phyloP scores from a whole-genome alignment of 1,284 basidiomycete species.

The Macrocystidia cucumis region DNA sequence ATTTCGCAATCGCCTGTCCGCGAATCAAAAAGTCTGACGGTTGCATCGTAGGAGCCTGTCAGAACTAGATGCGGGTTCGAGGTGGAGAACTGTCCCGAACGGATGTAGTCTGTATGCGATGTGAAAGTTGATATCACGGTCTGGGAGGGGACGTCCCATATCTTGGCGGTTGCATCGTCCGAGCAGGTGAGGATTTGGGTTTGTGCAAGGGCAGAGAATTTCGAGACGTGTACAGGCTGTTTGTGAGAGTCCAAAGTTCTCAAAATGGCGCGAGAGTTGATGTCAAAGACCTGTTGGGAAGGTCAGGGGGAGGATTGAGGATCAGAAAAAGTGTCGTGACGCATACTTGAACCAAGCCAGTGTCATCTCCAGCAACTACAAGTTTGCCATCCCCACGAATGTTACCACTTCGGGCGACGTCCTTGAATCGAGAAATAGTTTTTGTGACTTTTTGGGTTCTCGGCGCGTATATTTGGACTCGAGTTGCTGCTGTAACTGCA shows the following conservation, averaged over 20 bases:
- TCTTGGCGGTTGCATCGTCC: constrained; percentile 89
- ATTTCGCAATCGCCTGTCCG: constrained; percentile 79
- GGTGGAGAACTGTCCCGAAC: constrained; percentile 81
- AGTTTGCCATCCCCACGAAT: constrained; percentile 93
- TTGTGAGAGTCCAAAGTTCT: constrained; percentile 90
- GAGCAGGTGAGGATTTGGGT: constrained; percentile 92
- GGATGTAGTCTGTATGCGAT: constrained; percentile 92
- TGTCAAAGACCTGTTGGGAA: constrained; percentile 81
- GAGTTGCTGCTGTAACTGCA: constrained; percentile 91
- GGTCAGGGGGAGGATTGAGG: constrained; percentile 2
- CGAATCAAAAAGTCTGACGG: constrained; percentile 85
- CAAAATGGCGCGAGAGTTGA: constrained; percentile 90
- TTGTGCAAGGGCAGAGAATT: constrained; percentile 78
- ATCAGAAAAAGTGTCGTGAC: not conserved
- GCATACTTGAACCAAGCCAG: constrained; percentile 82
- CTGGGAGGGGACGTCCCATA: constrained; percentile 96
- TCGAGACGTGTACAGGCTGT: constrained; percentile 91
- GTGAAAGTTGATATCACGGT: constrained; percentile 72
- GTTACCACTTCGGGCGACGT: constrained; percentile 83
- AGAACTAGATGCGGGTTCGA: constrained; percentile 82
- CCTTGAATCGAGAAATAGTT: constrained; percentile 95
- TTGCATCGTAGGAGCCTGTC: constrained; percentile 93
- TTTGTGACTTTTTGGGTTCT: constrained; percentile 94
- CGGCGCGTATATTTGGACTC: constrained; percentile 94
- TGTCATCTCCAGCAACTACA: constrained; percentile 92